Evolutionary conservation across 2,329 filamentous ascomycete species (phyloP), one percentile per base, ranked within the genome.

Genomic region (Whalleya microplaca): DNA sequence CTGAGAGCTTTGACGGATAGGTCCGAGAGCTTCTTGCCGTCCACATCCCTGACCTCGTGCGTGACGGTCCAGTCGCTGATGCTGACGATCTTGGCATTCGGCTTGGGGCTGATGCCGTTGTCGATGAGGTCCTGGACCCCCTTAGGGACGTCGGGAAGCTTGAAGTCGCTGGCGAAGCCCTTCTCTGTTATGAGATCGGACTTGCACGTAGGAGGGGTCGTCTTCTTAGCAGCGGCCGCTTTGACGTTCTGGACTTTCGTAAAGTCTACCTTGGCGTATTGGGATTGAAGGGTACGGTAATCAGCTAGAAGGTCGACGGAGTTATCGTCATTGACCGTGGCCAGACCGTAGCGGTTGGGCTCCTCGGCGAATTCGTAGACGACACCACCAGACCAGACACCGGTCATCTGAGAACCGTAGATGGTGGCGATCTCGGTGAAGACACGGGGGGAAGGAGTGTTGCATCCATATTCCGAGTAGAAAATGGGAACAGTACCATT

Each of bases 391-490:
- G 86, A 88, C 69, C 94, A 86, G 54, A 85, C 78, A 18, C 78
- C 71, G 12, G 75, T 87, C 88, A 94, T 92, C 62, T 91, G 66
- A 41, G 79, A 68, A 54, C 89, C 82, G 73, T 94, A 94, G 63
- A 95, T 85, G 59, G 86, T 79, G 53, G 78, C 80, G 12, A 92
- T 87, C 75, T 95, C 91, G 63, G 89, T 88, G 76, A 92, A 95
- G 66, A 86, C 75, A 64, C 91, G 88, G 14, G 89, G 87, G n/a
- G 76, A 71, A 14, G 86, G 84, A 40, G 80, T 78, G 77, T 92
- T 94, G 84, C 91, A 94, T 58, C 91, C 91, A 66, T 82, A 89
- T 70, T 95, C 91, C 62, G 88, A 91, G 79, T 91, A 93, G 81
- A 94, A 94, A 66, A 93, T 80, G 29, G 90, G 90, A 40, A 92